Base-by-base conservation (phyloP, 2,329 filamentous ascomycete genomes). In the Talaromyces amestolkiae region DNA sequence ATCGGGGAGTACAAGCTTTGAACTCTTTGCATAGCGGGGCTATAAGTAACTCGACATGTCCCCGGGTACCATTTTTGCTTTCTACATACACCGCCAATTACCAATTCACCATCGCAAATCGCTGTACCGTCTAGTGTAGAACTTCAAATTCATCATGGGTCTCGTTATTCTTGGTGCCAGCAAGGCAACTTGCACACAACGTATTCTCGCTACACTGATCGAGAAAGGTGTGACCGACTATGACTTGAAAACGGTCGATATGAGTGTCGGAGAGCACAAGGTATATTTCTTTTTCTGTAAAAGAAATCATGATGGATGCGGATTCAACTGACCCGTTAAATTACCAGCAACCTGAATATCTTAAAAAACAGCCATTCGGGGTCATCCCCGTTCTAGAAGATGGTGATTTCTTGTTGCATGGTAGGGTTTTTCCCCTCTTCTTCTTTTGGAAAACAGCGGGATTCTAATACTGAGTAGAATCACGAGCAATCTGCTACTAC, bases 331-430 rank as follows among this genome's bases (percentile, higher is more conserved):
- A 56, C 31, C 17, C 17, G n/a, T 39, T 56, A 33, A 39, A 15
- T n/a, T 17, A 22, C 10, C 11, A 56, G 53, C 31, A 56, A 56
- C 53, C 53, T 19, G 53, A 56, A 11, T 73, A 72, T 60, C 43
- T 73, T 5, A 68, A 70, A 15, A 67, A 72, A 19, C 73, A 77
- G 17, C 76, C 76, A 0, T 78, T 78, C 45, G 76, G 76, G 1
- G 76, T 75, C 66, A 67, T 78, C 0, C 76, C 76, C 11, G 70
- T 73, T n/a, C 65, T 78, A 3, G 71, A 76, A 3, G 76, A 78
- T 58, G 73, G 74, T 49, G 75, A 73, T 1, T 62, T 62, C 15
- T 35, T 31, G 33, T 3, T 56, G 11, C 53, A 56, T 39, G 53
- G 53, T 56, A 15, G 19, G n/a, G 19, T 35, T 13, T 15, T 7